Evolutionary conservation across 2,329 filamentous ascomycete species (phyloP).

Genomic region (Colletotrichum sp.): DNA sequence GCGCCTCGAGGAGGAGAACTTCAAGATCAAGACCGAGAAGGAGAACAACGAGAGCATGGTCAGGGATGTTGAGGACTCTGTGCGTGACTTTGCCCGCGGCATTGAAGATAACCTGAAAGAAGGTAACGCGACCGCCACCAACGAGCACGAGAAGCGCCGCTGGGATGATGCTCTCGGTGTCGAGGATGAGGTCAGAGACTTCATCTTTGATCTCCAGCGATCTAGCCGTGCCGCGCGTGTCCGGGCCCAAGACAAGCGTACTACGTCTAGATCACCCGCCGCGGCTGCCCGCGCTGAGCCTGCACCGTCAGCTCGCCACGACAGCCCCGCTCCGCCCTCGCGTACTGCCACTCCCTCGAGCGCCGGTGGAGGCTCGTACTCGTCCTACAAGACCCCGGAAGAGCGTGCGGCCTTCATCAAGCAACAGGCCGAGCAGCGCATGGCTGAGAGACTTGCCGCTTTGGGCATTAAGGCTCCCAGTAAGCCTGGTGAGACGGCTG

Average conservation of each 20-base stretch:
- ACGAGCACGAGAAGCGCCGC: conserved; percentile 87
- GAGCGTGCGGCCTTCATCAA: conserved; percentile 96
- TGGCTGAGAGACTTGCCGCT: conserved; percentile 94
- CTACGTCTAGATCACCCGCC: conserved; percentile 41
- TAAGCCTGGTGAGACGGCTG: conserved; percentile 79
- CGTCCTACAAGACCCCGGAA: conserved; percentile 87
- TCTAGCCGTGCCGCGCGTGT: conserved; percentile 79
- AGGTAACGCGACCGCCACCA: conserved; percentile 73
- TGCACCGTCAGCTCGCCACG: conserved; percentile 45
- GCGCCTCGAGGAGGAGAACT: conserved; percentile 86
- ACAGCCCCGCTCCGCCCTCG: conserved; percentile 58
- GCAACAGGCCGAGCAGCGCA: conserved; percentile 94
- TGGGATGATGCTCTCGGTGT: conserved; percentile 98
- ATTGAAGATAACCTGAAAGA: conserved; percentile 90
- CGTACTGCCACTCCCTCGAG: conserved; percentile 57
- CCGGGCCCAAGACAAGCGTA: conserved; percentile 61
- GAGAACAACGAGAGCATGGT: conserved; percentile 98
- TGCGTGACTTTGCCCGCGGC: conserved; percentile 82
- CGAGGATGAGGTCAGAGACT: conserved; percentile 95
- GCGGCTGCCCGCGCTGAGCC: conserved; percentile 50
- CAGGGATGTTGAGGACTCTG: conserved; percentile 93
- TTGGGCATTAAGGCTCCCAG: conserved; percentile 85
- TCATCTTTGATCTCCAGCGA: conserved; percentile 95
- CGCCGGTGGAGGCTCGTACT: conserved; percentile 70
- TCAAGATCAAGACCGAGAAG: conserved; percentile 80